Percentiles rank a stretch among this genome's conserved stretches.
Evolutionary conservation across 192 early-diverging fungal genomes (phyloP).

Genomic region (Linnemannia hyalina): DNA sequence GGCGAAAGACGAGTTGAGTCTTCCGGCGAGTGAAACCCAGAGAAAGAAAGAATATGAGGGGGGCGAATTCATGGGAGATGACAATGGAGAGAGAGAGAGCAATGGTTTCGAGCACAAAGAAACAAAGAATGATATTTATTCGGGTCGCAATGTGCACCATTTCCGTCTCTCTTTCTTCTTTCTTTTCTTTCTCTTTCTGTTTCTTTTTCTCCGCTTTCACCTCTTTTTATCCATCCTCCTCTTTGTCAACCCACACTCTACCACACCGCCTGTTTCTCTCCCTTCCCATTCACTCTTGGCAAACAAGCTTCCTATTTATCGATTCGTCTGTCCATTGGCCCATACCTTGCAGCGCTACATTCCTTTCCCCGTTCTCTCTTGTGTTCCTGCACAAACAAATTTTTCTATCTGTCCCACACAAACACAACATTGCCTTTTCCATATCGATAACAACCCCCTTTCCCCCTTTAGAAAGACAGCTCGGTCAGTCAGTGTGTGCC

Average conservation of each 20-base stretch:
- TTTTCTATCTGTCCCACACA: not conserved
- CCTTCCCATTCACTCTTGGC: not conserved
- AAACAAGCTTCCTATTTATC: not conserved
- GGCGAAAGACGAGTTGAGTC: slow-evolving; percentile 1
- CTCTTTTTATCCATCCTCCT: not conserved
- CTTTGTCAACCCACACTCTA: not conserved
- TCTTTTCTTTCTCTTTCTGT: not conserved
- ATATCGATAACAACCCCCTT: too few species aligned
- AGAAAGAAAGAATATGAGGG: not conserved
- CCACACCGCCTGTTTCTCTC: not conserved
- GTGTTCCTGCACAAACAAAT: not conserved
- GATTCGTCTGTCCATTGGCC: too few species aligned
- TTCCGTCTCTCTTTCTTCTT: not conserved
- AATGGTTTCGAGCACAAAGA: slow-evolving; percentile 6
- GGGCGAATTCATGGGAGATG: not conserved
- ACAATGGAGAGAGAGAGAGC: not conserved
- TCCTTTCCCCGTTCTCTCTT: not conserved
- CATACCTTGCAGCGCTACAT: not conserved
- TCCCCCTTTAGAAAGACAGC: too few species aligned
- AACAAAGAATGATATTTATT: not conserved
- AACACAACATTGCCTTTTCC: too few species aligned
- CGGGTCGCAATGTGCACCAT: not conserved
- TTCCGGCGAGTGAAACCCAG: not conserved
- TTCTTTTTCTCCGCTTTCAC: not conserved
- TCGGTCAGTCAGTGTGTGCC: not conserved